These are phyloP conservation scores for Blakeslea trispora DNA, from an alignment of 371 early-diverging fungal species.

Conservation along the genomic window DNA sequence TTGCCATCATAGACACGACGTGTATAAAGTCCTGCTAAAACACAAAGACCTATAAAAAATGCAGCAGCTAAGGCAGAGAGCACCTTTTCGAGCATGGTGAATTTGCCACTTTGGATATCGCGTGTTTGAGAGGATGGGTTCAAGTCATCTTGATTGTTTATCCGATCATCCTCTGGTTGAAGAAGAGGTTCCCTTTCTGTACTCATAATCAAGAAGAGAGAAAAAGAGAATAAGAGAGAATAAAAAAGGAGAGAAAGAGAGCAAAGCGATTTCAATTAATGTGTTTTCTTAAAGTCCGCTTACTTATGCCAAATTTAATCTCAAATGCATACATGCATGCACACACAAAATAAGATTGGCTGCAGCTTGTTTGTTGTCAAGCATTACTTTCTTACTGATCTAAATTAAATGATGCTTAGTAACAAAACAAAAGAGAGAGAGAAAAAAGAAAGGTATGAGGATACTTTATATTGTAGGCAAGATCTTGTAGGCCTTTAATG, in stretches of 20 bases:
- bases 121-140: not conserved
- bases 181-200: slow-evolving; percentile 39
- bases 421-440: too few relatives aligned
- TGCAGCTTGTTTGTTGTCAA: too few relatives aligned
- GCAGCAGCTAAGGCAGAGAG: slow-evolving; percentile 29
- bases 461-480: too few relatives aligned
- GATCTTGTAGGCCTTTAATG: too few relatives aligned
- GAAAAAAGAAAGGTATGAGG: too few relatives aligned
- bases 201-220: slow-evolving; percentile 18
- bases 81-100: slow-evolving; percentile 39
- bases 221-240: slow-evolving; percentile 5
- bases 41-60: slow-evolving; percentile 38
- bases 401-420: too few relatives aligned
- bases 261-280: too few relatives aligned
- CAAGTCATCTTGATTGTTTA: not conserved
- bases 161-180: slow-evolving; percentile 10
- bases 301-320: too few relatives aligned
- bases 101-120: slow-evolving; percentile 27
- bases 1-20: slow-evolving; percentile 34
- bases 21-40: slow-evolving; percentile 44
- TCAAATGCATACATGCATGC: too few relatives aligned
- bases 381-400: too few relatives aligned
- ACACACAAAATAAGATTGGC: too few relatives aligned
- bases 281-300: too few relatives aligned
- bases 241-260: not conserved